Base-by-base conservation (phyloP, 768 basidiomycete species). In the Macrolepiota albuminosa region DNA sequence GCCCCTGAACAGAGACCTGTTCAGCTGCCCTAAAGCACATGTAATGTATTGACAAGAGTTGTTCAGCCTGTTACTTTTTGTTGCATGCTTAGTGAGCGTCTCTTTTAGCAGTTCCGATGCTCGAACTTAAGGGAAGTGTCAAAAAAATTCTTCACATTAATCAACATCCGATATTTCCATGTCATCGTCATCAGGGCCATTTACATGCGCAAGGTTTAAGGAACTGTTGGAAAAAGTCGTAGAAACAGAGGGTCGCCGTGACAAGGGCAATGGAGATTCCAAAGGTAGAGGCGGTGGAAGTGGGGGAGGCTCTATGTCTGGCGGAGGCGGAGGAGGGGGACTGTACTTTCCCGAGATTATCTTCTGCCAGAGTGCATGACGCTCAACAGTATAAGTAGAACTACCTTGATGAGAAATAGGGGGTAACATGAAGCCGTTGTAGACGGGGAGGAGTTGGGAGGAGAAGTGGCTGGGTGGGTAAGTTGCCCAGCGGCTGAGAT, bases 401-500 rank as follows among this genome's bases (percentile, higher is more conserved):
- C 61, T 62, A 57, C 63, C 64, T 46, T 63, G 52, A 49, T 64
- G 54, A 68, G 63, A 63, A 29, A 72, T 66, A 18, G 73, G 69
- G 4, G 76, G 77, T 21, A 84, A 73, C 29, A 65, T 62, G 11
- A 55, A 58, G 40, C 80, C 79, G 10, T 69, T 75, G 66, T 84
- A 88, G 1, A 82, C 55, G 5, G 83, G 82, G 16, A 91, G 81
- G 33, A 77, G 75, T 43, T 76, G 71, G 39, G 77, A 85, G 4
- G 81, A 80, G 66, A 91, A 91, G 60, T 84, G 78, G 10, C 78
- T 78, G 40, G 75, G 69, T 4, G 87, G 85, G 65, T 87, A 91
- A 39, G 61, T 68, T 11, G 86, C 89, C 89, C 89, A 90, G 55
- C 87, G 78, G 37, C 64, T 69, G 13, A 59, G 60, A 36, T 55